Base-by-base conservation (phyloP, 2,329 filamentous ascomycete genomes). In the Talaromyces pinophilus region DNA sequence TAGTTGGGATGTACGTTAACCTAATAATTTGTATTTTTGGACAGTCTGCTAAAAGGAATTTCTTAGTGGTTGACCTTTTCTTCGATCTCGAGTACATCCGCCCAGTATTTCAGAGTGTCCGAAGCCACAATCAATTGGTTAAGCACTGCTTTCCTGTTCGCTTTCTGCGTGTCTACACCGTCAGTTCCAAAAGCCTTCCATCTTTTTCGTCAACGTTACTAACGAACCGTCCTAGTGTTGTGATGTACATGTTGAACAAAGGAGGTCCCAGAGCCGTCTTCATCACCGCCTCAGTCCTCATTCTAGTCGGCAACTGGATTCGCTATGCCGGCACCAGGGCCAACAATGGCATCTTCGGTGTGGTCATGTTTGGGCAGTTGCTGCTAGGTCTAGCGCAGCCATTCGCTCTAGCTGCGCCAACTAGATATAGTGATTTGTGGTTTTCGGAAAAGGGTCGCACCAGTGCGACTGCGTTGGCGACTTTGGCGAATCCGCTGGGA, bases 371-470 rank as follows among this genome's bases (percentile, higher is more conserved):
- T 71, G 94, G 94, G 4, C 94, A 98, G 81, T 90, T 98, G 75
- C 77, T 99, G 67, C 92, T 91, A 62, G 95, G 94, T 0, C 84
- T 97, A 46, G 89, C 92, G 0, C 95, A 99, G 76, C 93, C 95
- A 0, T 98, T 98, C 77, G 92, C 96, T 13, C 86, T 98, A 10
- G 88, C 90, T 6, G 92, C 94, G 0, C 94, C 95, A 0, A 94
- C 95, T 0, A 85, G 92, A 68, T 99, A 96, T 79, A 95, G 92
- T 64, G 93, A 97, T 76, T 82, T 97, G 67, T 98, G 95, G 95
- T 98, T 98, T 80, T 93, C 92, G 1, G 89, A 91, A 72, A 82
- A 84, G 11, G 94, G 93, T 7, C 87, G 95, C 64, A 91, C 97
- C 13, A 90, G 90, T 63, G 94, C 94, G 19, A 98, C 94, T 0